Evolutionary conservation across 1,139 yeast species (phyloP).

Genomic region (Pichia norvegensis): DNA sequence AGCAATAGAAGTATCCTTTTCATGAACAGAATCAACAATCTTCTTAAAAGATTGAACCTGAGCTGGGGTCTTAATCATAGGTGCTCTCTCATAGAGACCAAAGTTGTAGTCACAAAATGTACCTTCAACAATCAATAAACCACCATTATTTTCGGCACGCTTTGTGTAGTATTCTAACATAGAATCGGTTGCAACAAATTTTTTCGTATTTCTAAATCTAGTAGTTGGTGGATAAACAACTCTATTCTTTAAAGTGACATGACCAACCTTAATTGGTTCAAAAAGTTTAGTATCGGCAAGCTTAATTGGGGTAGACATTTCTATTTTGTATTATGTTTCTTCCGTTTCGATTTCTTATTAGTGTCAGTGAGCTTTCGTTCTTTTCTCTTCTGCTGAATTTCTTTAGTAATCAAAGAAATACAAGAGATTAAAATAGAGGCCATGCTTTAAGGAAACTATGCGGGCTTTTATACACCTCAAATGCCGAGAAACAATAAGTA

Average conservation of each 20-base stretch:
- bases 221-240: slow-evolving; percentile 50
- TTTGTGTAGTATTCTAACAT: slow-evolving; percentile 44
- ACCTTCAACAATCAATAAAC: slow-evolving; percentile 46
- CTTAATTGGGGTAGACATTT: slow-evolving; percentile 1
- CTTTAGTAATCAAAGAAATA: background rate
- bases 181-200: slow-evolving; percentile 40
- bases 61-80: slow-evolving; percentile 44
- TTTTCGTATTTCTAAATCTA: slow-evolving; percentile 38
- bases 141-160: slow-evolving; percentile 49
- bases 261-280: slow-evolving; percentile 43
- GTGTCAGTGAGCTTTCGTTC: background rate
- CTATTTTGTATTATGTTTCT: background rate
- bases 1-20: slow-evolving; percentile 42
- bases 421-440: background rate
- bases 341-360: background rate
- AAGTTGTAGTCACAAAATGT: slow-evolving; percentile 39
- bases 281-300: slow-evolving; percentile 34
- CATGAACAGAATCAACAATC: slow-evolving; percentile 50
- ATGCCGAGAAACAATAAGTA: background rate
- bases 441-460: background rate
- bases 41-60: slow-evolving; percentile 43
- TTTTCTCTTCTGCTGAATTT: background rate
- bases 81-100: slow-evolving; percentile 38
- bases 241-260: slow-evolving; percentile 32
- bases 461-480: background rate